Evolutionary conservation across 1,139 yeast genomes (phyloP), one percentile per base, ranked within the genome.

Genomic region (Kurtzmaniella quercitrusa): DNA sequence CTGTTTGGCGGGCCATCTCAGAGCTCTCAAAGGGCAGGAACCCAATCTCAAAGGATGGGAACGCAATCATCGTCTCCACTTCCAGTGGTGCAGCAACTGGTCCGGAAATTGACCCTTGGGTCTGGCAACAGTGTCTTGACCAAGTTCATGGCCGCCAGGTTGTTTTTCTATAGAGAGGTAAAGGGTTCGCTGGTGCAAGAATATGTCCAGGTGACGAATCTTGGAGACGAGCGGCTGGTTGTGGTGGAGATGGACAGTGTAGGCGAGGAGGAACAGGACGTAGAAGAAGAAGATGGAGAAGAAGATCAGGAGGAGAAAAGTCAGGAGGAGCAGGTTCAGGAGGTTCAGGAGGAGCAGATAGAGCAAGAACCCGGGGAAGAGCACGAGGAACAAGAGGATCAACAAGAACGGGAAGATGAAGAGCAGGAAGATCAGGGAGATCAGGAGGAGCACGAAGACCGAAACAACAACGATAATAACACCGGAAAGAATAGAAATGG

Each of bases 111-210:
- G 24, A 31, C 37, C 9, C 38, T 43, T 8, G 44, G 41, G 11
- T 21, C 44, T 3, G 41, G 18, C 9, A 37, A 39, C 9, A 15
- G 37, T 3, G 37, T 27, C 3, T 12, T 44, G 14, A 24, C 31
- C n/a, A 41, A 38, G 14, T 53, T 56, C 14, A 48, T 67, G 18
- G 55, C 63, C 1, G 52, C 63, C 2, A 53, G 70, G 36, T 47
- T 68, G 3, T 44, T 66, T 3, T 67, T 72, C 44, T 69, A 60
- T 52, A 59, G 58, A 36, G 75, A 69, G 47, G 69, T 41, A 11
- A 14, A 36, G 8, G 33, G 27, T 9, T 9, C 8, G 7, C 16
- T 25, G n/a, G 14, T 41, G 12, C 27, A 37, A 11, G 41, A 23
- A 3, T 27, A 29, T 5, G 44, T 44, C 10, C 25, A 34, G 24